Conservation (phyloP, 495 filamentous ascomycete genomes). For the Cercophora newfieldiana region DNA sequence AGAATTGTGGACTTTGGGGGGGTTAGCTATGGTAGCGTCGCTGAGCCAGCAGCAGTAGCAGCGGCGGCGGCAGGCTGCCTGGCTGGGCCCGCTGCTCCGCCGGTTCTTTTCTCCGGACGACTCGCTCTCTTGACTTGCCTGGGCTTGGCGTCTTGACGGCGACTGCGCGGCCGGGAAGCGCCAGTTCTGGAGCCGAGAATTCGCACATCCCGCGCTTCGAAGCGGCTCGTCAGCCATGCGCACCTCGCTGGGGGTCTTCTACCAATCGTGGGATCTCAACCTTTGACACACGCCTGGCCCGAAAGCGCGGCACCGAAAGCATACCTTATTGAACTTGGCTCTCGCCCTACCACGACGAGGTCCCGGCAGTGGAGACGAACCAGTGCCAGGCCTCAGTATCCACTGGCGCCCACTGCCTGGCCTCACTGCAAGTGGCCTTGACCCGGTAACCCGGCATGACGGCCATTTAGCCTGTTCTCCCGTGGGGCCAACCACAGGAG, state of each 20-base stretch:
- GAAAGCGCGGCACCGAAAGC: neutral
- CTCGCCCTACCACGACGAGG: neutral
- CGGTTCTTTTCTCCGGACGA: slow-evolving; percentile 14
- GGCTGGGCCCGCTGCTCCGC: slow-evolving; percentile 10
- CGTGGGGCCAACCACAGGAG: slow-evolving; percentile 26
- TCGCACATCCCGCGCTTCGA: neutral
- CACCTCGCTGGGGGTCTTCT: neutral
- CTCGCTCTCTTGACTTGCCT: neutral
- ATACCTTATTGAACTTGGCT: slow-evolving; percentile 12
- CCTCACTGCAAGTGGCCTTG: no score
- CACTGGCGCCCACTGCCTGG: slow-evolving; percentile 18
- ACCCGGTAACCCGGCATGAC: slow-evolving; percentile 36
- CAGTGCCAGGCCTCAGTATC: neutral
- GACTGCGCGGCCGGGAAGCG: neutral
- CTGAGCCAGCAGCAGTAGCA: slow-evolving; percentile 2
- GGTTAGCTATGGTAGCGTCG: neutral
- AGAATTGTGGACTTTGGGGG: slow-evolving; percentile 27
- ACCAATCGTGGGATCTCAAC: neutral
- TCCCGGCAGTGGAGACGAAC: slow-evolving; percentile 18
- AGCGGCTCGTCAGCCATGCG: neutral
- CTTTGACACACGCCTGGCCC: slow-evolving; percentile 6
- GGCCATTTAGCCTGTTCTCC: slow-evolving; percentile 34
- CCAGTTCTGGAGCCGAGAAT: neutral
- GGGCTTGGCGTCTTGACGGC: slow-evolving; percentile 2
- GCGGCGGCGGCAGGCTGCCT: slow-evolving; percentile 20